A percentile compares a stretch with the other conserved stretches of the same genome.
phyloP scores from a whole-genome alignment of 495 filamentous ascomycete genomes.

The Aspergillus steynii region DNA sequence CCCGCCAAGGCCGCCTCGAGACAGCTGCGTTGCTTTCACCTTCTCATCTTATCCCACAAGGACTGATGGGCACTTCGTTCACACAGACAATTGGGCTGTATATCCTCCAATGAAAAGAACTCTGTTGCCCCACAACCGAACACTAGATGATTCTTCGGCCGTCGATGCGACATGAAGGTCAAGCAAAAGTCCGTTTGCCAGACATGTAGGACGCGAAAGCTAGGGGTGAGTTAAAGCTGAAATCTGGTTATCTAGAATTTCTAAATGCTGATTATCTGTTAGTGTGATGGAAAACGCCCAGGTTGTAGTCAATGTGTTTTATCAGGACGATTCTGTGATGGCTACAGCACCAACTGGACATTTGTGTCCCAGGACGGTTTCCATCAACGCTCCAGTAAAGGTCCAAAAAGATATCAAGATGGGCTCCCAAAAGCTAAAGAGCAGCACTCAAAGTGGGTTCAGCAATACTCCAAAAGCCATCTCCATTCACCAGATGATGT shows the following conservation, averaged over 20 bases:
- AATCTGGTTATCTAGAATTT: neutral
- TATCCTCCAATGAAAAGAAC: too few species aligned
- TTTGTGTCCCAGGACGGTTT: slow-evolving; percentile 10
- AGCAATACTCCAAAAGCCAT: neutral
- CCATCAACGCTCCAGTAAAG: too few species aligned
- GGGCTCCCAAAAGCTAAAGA: neutral
- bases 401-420: neutral
- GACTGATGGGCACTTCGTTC: too few species aligned
- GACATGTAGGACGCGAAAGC: slow-evolving; percentile 26
- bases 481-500: neutral
- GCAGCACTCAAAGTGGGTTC: neutral
- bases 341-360: slow-evolving; percentile 22
- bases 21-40: too few species aligned
- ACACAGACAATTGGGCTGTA: too few species aligned
- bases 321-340: slow-evolving; percentile 20
- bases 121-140: too few species aligned
- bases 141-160: too few species aligned
- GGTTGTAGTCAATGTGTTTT: slow-evolving; percentile 24
- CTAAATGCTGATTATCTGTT: neutral
- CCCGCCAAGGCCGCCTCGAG: too few species aligned
- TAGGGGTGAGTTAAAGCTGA: slow-evolving; percentile 19
- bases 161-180: slow-evolving; percentile 21
- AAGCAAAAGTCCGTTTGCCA: slow-evolving; percentile 24
- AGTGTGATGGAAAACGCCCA: slow-evolving; percentile 30
- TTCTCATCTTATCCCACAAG: too few species aligned